Base-by-base conservation (phyloP, 1,284 basidiomycete species). In the Heterobasidion irregulare region DNA sequence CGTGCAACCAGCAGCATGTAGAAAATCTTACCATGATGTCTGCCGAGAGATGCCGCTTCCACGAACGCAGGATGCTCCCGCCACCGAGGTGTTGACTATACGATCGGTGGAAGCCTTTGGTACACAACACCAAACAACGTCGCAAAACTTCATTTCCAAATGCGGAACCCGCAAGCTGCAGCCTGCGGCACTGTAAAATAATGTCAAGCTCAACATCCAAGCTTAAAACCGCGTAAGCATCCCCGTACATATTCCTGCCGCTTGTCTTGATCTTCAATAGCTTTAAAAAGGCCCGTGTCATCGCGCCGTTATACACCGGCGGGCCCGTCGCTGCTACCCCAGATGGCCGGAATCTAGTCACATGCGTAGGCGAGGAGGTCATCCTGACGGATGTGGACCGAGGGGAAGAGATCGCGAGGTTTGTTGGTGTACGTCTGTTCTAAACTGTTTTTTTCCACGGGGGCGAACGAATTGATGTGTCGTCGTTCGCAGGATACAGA, bases 281-380 rank as follows among this genome's bases (percentile, higher is more conserved):
- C 34, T 92, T 89, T 71, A 87, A 87, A 69, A 88, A 89, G 66
- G 73, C 70, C 13, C 78, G 84, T 51, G 76, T 79, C 8, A 83
- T 92, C 53, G 78, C 78, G 43, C 94, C 95, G 5, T 73, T 97
- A 53, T 92, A 96, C 67, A 97, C 93, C 0, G 83, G 83, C 50
- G 95, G 95, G 33, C 89, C 92, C 7, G 85, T 94, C 41, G 83
- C 92, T 9, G 73, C 94, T 47, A 86, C 90, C 5, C 71, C 76
- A 54, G 92, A 98, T 76, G 94, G 92, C 47, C 73, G 74, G 50
- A 84, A 79, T 68, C 77, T 98, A 34, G 80, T 95, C 54, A 92
- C 93, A 36, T 94, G 93, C 58, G 83, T 98, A 51, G 86, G 83
- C 52, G 92, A 97, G 64, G 86, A 94, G 59, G 86, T 91, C 1